Percentiles rank a stretch among this genome's conserved stretches.
phyloP scores from a whole-genome alignment of 2,329 filamentous ascomycete species.

The Aspergillus flavus region DNA sequence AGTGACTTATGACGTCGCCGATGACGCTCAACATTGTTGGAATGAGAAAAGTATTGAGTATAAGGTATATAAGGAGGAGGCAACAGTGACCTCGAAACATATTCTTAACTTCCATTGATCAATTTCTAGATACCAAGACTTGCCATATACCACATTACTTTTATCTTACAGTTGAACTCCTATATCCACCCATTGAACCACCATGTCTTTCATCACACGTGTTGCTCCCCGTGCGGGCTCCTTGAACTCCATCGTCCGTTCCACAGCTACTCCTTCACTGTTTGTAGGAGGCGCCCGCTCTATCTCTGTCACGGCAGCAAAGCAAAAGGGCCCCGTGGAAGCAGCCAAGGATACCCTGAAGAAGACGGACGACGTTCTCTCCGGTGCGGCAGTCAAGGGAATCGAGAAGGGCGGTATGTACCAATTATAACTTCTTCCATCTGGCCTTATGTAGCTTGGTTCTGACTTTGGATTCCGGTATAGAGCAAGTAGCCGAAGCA shows the following conservation, averaged over 20 bases:
- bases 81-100: too few relatives aligned
- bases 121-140: background rate
- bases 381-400: constrained; percentile 60
- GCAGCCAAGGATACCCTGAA: constrained; percentile 61
- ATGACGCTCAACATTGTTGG: constrained; percentile 4
- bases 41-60: background rate
- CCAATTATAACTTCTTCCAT: background rate
- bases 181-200: background rate
- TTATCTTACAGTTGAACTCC: background rate
- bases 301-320: constrained; percentile 56
- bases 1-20: constrained; percentile 13
- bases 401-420: constrained; percentile 64
- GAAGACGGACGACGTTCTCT: constrained; percentile 58
- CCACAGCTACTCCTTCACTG: constrained; percentile 16
- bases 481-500: constrained; percentile 55
- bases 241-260: background rate
- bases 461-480: background rate
- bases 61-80: constrained; percentile 1
- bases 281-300: constrained; percentile 24
- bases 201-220: constrained; percentile 42
- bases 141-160: background rate
- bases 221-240: constrained; percentile 30
- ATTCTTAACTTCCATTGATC: too few relatives aligned
- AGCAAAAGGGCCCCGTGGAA: constrained; percentile 57
- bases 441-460: background rate